Percentiles rank a stretch among this genome's conserved stretches.
Conservation (phyloP, 257 asterid genomes). For the Salvia rosmarinus region DNA sequence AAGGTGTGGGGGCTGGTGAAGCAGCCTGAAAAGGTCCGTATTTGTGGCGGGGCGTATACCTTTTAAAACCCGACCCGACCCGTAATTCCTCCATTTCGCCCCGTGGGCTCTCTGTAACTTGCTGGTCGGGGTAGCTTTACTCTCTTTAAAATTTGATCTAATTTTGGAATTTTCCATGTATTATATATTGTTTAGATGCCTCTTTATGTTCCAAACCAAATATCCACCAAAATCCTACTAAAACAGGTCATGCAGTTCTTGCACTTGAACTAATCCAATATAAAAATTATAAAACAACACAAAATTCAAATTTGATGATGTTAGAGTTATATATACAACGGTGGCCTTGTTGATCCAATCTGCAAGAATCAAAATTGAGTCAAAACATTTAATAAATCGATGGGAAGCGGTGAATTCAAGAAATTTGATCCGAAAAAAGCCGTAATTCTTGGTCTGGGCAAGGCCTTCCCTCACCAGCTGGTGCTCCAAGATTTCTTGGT, state of each 20-base stretch:
- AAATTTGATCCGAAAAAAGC: slow-evolving; percentile 50
- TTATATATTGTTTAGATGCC: neutral
- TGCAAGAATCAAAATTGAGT: neutral
- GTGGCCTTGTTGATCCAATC: neutral
- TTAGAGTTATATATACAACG: slow-evolving; percentile 22
- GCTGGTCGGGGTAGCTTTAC: too few species aligned
- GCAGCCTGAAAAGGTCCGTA: too few species aligned
- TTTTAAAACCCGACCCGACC: too few species aligned
- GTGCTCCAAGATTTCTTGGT: slow-evolving; percentile 89
- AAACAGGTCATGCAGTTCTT: slow-evolving; percentile 29
- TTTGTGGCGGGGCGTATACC: too few species aligned
- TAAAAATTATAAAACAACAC: neutral
- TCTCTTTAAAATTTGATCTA: neutral
- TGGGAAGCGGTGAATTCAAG: slow-evolving; percentile 46
- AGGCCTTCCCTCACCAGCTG: slow-evolving; percentile 96
- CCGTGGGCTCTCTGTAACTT: too few species aligned
- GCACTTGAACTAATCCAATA: slow-evolving; percentile 30
- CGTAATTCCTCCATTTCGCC: too few species aligned
- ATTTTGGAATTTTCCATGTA: neutral
- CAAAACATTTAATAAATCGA: neutral
- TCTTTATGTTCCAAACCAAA: slow-evolving; percentile 19
- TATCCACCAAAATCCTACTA: slow-evolving; percentile 30
- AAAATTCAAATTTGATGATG: neutral
- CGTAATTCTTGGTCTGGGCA: slow-evolving; percentile 75
- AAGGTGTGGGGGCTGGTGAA: too few species aligned